Percentiles rank a stretch among this genome's conserved stretches.
Conservation (phyloP, 306 rosid genomes). For the Cyamopsis tetragonoloba region DNA sequence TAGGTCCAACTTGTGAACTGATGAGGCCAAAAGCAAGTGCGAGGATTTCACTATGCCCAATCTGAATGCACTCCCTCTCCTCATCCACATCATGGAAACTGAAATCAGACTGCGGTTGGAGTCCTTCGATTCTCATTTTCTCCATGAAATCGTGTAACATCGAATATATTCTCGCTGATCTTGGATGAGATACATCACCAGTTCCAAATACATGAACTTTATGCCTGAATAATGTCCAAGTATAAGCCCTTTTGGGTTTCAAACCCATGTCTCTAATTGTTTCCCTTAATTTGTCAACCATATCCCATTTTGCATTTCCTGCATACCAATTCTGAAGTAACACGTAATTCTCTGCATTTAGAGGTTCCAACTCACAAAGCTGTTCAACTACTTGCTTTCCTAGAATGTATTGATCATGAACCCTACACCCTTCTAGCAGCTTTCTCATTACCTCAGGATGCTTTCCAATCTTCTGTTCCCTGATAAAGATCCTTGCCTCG, state of each 20-base stretch:
- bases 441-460: conserved; percentile 43
- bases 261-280: conserved; percentile 56
- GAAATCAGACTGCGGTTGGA: conserved; percentile 35
- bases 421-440: conserved; percentile 63
- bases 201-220: conserved; percentile 73
- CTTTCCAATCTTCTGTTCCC: conserved; percentile 35
- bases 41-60: conserved; percentile 64
- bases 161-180: conserved; percentile 49
- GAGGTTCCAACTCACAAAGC: conserved; percentile 64
- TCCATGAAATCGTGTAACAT: conserved; percentile 50
- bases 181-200: conserved; percentile 65
- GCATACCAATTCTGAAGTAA: conserved; percentile 65
- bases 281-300: conserved; percentile 35
- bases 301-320: conserved; percentile 34
- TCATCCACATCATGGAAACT: conserved; percentile 62
- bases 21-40: conserved; percentile 68
- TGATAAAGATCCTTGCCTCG: conserved; percentile 46
- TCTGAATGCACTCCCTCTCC: conserved; percentile 62
- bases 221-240: conserved; percentile 57
- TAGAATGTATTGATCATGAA: conserved; percentile 30
- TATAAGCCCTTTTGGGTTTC: conserved; percentile 50
- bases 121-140: conserved; percentile 48
- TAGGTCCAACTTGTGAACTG: conserved; percentile 42
- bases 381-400: conserved; percentile 53
- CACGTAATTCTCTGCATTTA: conserved; percentile 58